Conservation (phyloP, 768 basidiomycete genomes). For the Amanita rimosa region DNA sequence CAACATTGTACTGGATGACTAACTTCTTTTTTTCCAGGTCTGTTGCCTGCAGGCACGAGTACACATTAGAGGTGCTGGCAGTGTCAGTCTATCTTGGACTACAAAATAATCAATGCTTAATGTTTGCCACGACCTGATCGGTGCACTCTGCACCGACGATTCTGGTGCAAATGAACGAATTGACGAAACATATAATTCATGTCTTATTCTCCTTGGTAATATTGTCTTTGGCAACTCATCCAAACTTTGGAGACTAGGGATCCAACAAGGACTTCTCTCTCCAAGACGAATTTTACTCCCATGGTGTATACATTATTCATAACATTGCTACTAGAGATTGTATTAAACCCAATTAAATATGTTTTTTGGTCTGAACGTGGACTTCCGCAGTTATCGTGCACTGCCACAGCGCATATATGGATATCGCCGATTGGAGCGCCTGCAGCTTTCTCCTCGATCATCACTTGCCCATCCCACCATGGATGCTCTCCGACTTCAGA, state of each 20-base stretch:
- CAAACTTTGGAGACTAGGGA: not conserved
- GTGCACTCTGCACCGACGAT: not conserved
- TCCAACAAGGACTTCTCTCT: not conserved
- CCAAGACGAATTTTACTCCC: no score
- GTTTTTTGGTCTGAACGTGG: not conserved
- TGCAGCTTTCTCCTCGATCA: not conserved
- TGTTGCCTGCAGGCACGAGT: conserved; percentile 5
- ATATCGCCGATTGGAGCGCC: not conserved
- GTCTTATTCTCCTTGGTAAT: not conserved
- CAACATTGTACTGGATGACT: not conserved
- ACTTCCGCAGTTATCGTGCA: not conserved
- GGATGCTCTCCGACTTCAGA: conserved; percentile 81
- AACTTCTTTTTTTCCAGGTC: not conserved
- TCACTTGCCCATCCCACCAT: conserved; percentile 21
- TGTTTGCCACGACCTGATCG: not conserved
- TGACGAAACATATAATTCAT: not conserved
- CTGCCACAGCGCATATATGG: conserved; percentile 4
- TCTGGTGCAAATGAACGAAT: not conserved
- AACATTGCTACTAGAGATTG: conserved; percentile 1
- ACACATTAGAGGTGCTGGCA: conserved; percentile 6
- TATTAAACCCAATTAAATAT: not conserved
- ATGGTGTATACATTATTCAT: conserved; percentile 5
- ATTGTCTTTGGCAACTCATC: not conserved
- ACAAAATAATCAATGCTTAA: not conserved
- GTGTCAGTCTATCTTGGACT: conserved; percentile 6